Conservation (phyloP, 805 yeast species). For the Yarrowia deformans region DNA sequence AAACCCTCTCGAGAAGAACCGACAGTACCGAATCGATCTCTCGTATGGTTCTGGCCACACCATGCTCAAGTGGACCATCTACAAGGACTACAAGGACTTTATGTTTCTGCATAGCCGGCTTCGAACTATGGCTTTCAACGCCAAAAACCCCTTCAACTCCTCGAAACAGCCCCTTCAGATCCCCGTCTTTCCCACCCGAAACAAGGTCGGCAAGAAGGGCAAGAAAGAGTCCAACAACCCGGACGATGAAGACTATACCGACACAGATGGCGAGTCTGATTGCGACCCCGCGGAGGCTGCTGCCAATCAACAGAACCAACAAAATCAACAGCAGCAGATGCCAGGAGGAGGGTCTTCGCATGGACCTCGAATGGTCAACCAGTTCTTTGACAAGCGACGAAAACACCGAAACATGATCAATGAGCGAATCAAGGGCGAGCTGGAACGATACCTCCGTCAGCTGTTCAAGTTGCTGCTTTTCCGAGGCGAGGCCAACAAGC, state of each 20-base stretch:
- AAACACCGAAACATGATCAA: conserved; percentile 12
- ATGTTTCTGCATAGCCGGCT: conserved; percentile 72
- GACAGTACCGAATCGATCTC: conserved; percentile 68
- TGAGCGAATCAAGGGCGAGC: conserved; percentile 45
- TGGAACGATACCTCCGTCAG: conserved; percentile 73
- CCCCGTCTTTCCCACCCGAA: conserved; percentile 56
- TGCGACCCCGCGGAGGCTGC: not conserved
- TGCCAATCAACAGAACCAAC: not conserved
- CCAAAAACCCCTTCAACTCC: conserved; percentile 47
- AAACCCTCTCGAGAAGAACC: conserved; percentile 53
- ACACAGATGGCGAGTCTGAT: conserved; percentile 13
- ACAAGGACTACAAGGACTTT: conserved; percentile 75
- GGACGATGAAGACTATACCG: conserved; percentile 24
- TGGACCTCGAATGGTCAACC: conserved; percentile 16
- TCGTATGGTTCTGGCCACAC: conserved; percentile 90
- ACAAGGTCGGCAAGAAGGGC: conserved; percentile 34
- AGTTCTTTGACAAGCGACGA: conserved; percentile 37
- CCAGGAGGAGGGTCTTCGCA: conserved; percentile 9
- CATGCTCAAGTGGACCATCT: conserved; percentile 79
- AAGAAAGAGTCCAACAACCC: conserved; percentile 1
- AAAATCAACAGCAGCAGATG: not conserved
- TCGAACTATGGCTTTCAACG: conserved; percentile 60
- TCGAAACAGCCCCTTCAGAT: conserved; percentile 47
- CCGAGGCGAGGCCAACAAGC: conserved; percentile 79
- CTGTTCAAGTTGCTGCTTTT: conserved; percentile 66